A percentile compares a stretch with the other conserved stretches of the same genome.
phyloP scores from a whole-genome alignment of 371 early-diverging fungal species.

The Thermomucor indicae-seudaticae region DNA sequence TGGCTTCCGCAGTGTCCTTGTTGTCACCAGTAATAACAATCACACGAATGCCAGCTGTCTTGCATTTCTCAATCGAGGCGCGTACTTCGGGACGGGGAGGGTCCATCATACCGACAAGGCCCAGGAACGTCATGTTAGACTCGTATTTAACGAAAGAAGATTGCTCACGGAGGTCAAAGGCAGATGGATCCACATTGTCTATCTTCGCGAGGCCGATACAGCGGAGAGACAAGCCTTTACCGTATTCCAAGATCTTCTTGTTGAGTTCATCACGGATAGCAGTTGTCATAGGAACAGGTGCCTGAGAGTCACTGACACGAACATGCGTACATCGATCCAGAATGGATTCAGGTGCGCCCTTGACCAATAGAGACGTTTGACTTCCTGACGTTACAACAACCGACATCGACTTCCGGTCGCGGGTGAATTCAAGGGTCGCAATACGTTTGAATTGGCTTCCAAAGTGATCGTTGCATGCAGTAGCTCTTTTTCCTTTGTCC shows the following conservation, averaged over 20 bases:
- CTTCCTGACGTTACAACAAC: conserved; percentile 58
- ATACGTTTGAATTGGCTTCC: conserved; percentile 47
- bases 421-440: conserved; percentile 89
- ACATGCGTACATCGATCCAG: conserved; percentile 83
- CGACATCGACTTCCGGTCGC: conserved; percentile 97
- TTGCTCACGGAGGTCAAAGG: conserved; percentile 62
- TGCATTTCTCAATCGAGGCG: conserved; percentile 78
- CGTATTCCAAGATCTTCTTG: conserved; percentile 74
- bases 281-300: conserved; percentile 65
- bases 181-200: conserved; percentile 52
- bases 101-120: conserved; percentile 94
- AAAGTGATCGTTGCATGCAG: conserved; percentile 60
- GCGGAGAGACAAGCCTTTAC: conserved; percentile 74
- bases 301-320: conserved; percentile 41
- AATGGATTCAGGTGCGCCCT: conserved; percentile 92
- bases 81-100: conserved; percentile 95
- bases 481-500: conserved; percentile 53
- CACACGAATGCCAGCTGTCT: conserved; percentile 93
- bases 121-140: conserved; percentile 85
- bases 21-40: conserved; percentile 99
- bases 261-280: conserved; percentile 60
- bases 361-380: conserved; percentile 62
- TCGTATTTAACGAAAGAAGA: conserved; percentile 67
- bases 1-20: conserved; percentile 92
- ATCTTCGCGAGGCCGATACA: conserved; percentile 87